A percentile compares a stretch with the other conserved stretches of the same genome.
phyloP scores from a whole-genome alignment of 164 flowering plant species.

The Liriodendron chinense region DNA sequence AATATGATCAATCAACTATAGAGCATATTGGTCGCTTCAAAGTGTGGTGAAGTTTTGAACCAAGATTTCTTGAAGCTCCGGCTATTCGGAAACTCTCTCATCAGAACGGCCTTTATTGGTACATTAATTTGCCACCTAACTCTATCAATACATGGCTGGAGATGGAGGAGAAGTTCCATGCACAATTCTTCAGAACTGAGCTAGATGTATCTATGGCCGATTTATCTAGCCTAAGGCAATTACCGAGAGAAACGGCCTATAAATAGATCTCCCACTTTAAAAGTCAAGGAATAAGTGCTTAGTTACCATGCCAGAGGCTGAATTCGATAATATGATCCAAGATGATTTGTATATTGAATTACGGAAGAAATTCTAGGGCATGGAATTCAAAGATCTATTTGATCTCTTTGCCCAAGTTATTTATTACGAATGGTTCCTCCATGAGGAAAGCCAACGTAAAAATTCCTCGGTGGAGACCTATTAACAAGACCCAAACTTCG shows the following conservation, averaged over 20 bases:
- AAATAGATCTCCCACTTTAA: too few species aligned
- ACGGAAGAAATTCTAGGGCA: too few species aligned
- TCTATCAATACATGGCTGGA: neutral
- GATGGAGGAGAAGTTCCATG: neutral
- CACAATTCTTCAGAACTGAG: neutral
- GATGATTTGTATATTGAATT: too few species aligned
- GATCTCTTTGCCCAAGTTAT: too few species aligned
- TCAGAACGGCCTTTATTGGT: neutral
- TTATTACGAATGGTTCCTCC: too few species aligned
- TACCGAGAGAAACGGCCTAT: neutral
- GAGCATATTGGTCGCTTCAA: neutral
- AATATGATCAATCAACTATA: neutral
- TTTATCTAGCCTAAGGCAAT: neutral
- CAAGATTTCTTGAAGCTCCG: neutral
- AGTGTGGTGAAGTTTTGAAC: neutral
- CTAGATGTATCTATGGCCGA: neutral
- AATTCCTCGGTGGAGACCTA: too few species aligned
- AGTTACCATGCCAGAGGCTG: too few species aligned
- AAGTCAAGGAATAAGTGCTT: too few species aligned
- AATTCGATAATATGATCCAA: too few species aligned
- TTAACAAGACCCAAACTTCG: too few species aligned
- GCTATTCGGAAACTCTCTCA: neutral
- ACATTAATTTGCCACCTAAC: neutral
- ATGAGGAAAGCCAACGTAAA: too few species aligned
- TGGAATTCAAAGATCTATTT: too few species aligned